phyloP scores from a whole-genome alignment of 768 basidiomycete species.

The Asterophora lycoperdoides region DNA sequence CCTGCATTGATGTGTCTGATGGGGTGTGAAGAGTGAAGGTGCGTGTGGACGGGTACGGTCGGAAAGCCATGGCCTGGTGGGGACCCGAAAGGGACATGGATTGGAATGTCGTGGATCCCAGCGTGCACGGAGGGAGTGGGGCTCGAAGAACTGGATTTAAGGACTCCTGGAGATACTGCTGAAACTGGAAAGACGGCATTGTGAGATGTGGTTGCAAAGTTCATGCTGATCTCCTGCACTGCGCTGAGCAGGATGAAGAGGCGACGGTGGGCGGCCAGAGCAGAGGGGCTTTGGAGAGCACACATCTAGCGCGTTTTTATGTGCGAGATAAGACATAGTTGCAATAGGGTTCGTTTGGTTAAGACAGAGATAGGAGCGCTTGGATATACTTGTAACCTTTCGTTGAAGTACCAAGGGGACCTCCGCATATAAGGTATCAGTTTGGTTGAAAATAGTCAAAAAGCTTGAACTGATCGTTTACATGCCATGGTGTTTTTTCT shows the following conservation, averaged over 20 bases:
- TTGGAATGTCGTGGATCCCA: background rate
- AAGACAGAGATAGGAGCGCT: background rate
- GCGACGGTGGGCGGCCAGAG: background rate
- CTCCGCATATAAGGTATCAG: too few species aligned
- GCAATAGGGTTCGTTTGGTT: background rate
- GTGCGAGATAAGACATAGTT: background rate
- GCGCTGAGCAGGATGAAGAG: background rate
- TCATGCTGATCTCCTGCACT: background rate
- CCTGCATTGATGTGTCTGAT: slow-evolving; percentile 4
- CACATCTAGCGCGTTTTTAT: background rate
- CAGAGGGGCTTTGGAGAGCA: background rate
- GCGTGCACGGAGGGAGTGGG: background rate
- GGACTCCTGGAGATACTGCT: background rate
- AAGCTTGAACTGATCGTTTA: too few species aligned
- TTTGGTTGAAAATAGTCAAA: too few species aligned
- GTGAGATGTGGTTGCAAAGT: background rate
- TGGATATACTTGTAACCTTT: background rate
- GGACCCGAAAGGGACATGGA: slow-evolving; percentile 1
- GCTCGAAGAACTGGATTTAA: slow-evolving; percentile 2
- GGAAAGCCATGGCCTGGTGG: slow-evolving; percentile 13
- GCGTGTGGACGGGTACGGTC: slow-evolving; percentile 1
- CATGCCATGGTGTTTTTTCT: too few species aligned
- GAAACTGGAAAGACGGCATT: background rate
- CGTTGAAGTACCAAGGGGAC: too few species aligned
- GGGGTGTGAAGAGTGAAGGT: background rate